Evolutionary conservation across 192 early-diverging fungal species (phyloP), one percentile per base, ranked within the genome.

Genomic region (Umbelopsis ramanniana): DNA sequence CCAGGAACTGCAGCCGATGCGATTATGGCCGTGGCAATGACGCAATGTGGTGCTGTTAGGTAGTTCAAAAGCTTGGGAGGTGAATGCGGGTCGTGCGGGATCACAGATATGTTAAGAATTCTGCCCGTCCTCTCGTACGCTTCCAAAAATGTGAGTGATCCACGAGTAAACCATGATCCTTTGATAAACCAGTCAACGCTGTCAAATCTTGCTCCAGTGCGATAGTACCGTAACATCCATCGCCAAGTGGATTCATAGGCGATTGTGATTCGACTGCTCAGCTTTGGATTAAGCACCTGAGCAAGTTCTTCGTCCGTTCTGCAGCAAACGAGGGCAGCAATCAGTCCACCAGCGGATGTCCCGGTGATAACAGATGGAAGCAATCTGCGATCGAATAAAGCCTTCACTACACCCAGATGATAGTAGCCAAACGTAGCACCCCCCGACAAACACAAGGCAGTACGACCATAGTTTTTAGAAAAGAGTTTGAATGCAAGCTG

Each of bases 11-110:
- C 92, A 47, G 90, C 90, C 52, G 91, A 93, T 3, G 97, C 97
- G 71, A 96, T 81, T 1, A 81, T 68, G 7, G 97, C 97, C 37
- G 91, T 92, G 86, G 91, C 92, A 71, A 98, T 85, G 37, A 95
- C 76, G 68, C 96, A 94, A 69, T 97, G 85, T 40, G 93, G 91
- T 22, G 91, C 87, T 23, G 93, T 95, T 8, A 97, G 73, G 79
- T 97, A 95, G 74, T 97, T 98, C 17, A 96, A 80, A 43, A 95
- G 74, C 80, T 96, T 93, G 21, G 90, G 88, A 53, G 91, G 89
- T 19, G 91, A 88, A 71, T 90, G 87, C 4, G 88, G 82, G 71
- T 94, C 92, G 57, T 85, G 88, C 0, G 92, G 86, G 22, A 92
- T 87, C 23, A 94, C 92, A 8, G 93, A 87, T 48, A 97, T 91